Base-by-base conservation (phyloP, 768 basidiomycete genomes). In the Sarcomyxa edulis region DNA sequence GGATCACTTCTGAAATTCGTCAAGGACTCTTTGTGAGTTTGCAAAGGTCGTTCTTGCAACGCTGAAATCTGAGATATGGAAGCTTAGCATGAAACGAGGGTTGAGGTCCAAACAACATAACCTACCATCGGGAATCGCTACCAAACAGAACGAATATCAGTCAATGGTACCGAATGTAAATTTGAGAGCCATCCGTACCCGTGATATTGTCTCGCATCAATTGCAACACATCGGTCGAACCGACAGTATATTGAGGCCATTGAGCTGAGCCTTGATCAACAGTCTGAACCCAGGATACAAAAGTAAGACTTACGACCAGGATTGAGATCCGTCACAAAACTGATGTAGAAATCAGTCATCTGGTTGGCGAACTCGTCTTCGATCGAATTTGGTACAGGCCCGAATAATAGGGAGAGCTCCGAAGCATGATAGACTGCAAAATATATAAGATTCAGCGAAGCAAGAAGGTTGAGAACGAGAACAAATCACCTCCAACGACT, bases 281-380 rank as follows among this genome's bases (percentile, higher is more conserved):
- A 32, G 21, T 28, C 15, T 39, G 23, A 32, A 9, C 26, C 11
- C n/a, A 12, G 36, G 12, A 25, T 30, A 18, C 14, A 19, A 40
- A 8, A n/a, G 10, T 18, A 12, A 32, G 14, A 57, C 69, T 18
- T 43, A 78, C 78, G 31, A 24, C 78, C 76, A 3, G 77, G 79
- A 42, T 69, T 62, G 35, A 79, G 60, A 45, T 79, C 73, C 46
- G 68, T 59, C 15, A 78, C 60, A 46, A 81, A 81, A 35, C 66
- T 71, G 57, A 80, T 63, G 47, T 72, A 80, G 37, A 74, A 75
- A 44, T 72, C 72, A 2, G 66, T 59, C 57, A 72, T 60, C 38
- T 62, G 61, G 22, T 66, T 65, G 2, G 78, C 62, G 26, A 81
- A 74, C 0, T 56, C 61, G 7, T 39, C 52, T 45, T 78, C 72